Conservation (phyloP, 345 rosid genomes). For the Acer campestre region DNA sequence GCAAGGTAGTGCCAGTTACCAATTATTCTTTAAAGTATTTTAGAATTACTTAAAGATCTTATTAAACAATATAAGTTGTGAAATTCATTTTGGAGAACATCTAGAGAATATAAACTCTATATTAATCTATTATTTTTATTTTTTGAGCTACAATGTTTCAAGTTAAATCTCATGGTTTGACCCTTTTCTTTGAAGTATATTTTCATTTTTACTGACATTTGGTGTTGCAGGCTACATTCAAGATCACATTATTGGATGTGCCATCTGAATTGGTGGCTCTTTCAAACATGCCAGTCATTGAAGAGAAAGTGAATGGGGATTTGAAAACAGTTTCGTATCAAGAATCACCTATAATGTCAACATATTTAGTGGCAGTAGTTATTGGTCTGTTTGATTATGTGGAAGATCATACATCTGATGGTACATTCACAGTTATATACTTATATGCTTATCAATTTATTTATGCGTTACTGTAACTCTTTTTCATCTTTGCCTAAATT, state of each 20-base stretch:
- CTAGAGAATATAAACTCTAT: too few species aligned
- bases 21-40: neutral
- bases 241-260: slow-evolving; percentile 80
- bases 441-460: neutral
- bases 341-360: slow-evolving; percentile 95
- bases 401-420: slow-evolving; percentile 90
- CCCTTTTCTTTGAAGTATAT: neutral
- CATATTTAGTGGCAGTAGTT: slow-evolving; percentile 91
- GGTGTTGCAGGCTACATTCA: slow-evolving; percentile 79
- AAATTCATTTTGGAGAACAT: neutral
- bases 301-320: slow-evolving; percentile 72
- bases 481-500: slow-evolving; percentile 10
- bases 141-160: neutral
- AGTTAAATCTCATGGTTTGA: neutral
- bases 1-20: slow-evolving; percentile 55
- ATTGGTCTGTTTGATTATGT: slow-evolving; percentile 88
- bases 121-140: neutral
- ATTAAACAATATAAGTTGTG: neutral
- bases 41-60: neutral
- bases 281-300: slow-evolving; percentile 81
- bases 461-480: neutral
- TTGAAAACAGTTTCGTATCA: slow-evolving; percentile 68
- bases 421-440: slow-evolving; percentile 32
- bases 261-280: slow-evolving; percentile 85
- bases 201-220: slow-evolving; percentile 15